A percentile compares a stretch with the other conserved stretches of the same genome.
Conservation (phyloP, 257 asterid genomes). For the Haberlea rhodopensis region DNA sequence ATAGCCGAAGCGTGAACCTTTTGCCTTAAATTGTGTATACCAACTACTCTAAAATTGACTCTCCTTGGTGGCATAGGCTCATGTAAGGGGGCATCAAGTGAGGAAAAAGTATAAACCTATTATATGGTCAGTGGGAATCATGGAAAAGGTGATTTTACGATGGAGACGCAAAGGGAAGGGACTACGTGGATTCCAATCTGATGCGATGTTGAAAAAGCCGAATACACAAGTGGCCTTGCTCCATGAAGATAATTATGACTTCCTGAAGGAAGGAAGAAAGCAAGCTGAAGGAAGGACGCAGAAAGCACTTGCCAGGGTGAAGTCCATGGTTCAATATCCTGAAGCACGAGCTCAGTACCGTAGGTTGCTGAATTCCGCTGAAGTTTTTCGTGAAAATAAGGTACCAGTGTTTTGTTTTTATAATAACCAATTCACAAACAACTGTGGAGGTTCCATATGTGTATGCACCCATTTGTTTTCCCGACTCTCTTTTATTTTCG, state of each 20-base stretch:
- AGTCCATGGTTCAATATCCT: slow-evolving; percentile 84
- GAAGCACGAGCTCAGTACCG: slow-evolving; percentile 94
- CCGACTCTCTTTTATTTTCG: not conserved
- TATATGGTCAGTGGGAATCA: slow-evolving; percentile 87
- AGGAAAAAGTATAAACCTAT: slow-evolving; percentile 84
- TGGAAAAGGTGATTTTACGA: slow-evolving; percentile 88
- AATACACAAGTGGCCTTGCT: slow-evolving; percentile 28
- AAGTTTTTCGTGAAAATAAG: slow-evolving; percentile 76
- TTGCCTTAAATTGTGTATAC: not conserved
- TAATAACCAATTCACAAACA: not conserved
- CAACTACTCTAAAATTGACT: slow-evolving; percentile 27
- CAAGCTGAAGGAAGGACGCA: slow-evolving; percentile 82
- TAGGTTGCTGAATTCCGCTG: slow-evolving; percentile 78
- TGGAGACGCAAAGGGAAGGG: slow-evolving; percentile 96
- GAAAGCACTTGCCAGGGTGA: slow-evolving; percentile 85
- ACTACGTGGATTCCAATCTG: slow-evolving; percentile 74
- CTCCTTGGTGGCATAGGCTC: slow-evolving; percentile 62
- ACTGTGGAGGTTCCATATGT: not conserved
- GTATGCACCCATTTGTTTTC: not conserved
- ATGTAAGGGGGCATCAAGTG: slow-evolving; percentile 94
- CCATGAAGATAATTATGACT: slow-evolving; percentile 76
- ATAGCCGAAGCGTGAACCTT: slow-evolving; percentile 2
- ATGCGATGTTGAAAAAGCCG: slow-evolving; percentile 43
- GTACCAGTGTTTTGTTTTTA: slow-evolving; percentile 34
- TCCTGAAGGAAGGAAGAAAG: slow-evolving; percentile 83